Conservation (phyloP, 345 rosid genomes). For the Euphorbia tirucalli region DNA sequence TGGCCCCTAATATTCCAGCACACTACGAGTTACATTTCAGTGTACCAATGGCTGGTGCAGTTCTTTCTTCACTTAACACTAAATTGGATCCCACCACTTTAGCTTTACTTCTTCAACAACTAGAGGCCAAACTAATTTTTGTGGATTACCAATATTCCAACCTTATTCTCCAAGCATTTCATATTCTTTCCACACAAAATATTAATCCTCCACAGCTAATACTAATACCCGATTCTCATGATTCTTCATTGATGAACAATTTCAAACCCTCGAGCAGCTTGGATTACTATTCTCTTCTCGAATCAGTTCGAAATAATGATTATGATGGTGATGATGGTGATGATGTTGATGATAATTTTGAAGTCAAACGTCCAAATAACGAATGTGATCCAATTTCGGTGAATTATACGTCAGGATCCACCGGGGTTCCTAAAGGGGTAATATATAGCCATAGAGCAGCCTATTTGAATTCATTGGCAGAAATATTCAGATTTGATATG, state of each 20-base stretch:
- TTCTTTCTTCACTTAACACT: conserved; percentile 41
- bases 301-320: conserved; percentile 13
- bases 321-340: too few species aligned
- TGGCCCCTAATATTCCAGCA: conserved; percentile 66
- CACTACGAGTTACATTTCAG: conserved; percentile 54
- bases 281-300: conserved; percentile 35
- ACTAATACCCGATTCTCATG: conserved; percentile 26
- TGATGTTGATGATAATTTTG: conserved; percentile 30
- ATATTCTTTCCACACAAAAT: conserved; percentile 12
- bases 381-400: conserved; percentile 57
- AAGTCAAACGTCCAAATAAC: conserved; percentile 23
- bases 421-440: conserved; percentile 56
- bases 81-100: conserved; percentile 35
- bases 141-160: conserved; percentile 36
- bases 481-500: conserved; percentile 33
- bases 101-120: conserved; percentile 24
- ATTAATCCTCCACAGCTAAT: conserved; percentile 30
- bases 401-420: conserved; percentile 57
- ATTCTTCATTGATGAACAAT: not conserved
- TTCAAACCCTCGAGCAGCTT: not conserved
- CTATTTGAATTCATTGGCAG: conserved; percentile 49
- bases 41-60: conserved; percentile 63
- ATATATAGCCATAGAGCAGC: conserved; percentile 53
- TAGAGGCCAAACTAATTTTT: conserved; percentile 41
- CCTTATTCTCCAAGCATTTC: conserved; percentile 24